Evolutionary conservation across 1,284 basidiomycete genomes (phyloP), one percentile per base, ranked within the genome.

Genomic region (Phenoliferia sp.): DNA sequence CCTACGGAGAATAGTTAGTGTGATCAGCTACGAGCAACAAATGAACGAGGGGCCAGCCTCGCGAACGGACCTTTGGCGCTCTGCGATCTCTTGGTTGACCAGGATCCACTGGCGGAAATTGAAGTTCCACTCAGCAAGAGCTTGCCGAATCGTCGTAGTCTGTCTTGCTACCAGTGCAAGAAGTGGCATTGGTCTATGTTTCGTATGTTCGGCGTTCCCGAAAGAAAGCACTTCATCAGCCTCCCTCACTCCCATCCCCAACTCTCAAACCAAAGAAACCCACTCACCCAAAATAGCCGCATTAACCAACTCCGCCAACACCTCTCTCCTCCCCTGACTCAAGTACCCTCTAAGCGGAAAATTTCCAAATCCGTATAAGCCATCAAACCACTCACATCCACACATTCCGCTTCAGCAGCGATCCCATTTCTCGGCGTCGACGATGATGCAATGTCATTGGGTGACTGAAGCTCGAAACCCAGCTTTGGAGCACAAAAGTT

Each of bases 271-370:
- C n/a, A n/a, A n/a, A n/a, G n/a, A n/a, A n/a, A 48, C 12, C 15
- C 4, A 4, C 89, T 76, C 73, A 90, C 90, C 81, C 4, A 94
- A 79, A 61, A 94, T 90, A 15, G 92, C 92, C 59, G 85, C 85
- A 72, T 94, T 90, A 63, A 95, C 87, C 79, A 93, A 90, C 67
- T 90, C 88, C 1, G 92, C 92, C 6, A 94, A 84, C 7, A 85
- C 85, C 72, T 89, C 87, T 63, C 92, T 84, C 66, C 90, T 81
- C 66, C 85, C 85, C 76, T 88, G 86, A 61, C 84, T 83, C 67
- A 94, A 78, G 77, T 93, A 93, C 61, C 82, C 84, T 19, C 85
- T 81, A 71, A 90, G 55, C 82, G 84, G 78, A 69, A 89, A 59
- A 82, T 82, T 77, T 91, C 89, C 0, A 91, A 88, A 3, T 86